Evolutionary conservation across 352 stramenopile species (phyloP).

Genomic region (Phytophthora hybrid): DNA sequence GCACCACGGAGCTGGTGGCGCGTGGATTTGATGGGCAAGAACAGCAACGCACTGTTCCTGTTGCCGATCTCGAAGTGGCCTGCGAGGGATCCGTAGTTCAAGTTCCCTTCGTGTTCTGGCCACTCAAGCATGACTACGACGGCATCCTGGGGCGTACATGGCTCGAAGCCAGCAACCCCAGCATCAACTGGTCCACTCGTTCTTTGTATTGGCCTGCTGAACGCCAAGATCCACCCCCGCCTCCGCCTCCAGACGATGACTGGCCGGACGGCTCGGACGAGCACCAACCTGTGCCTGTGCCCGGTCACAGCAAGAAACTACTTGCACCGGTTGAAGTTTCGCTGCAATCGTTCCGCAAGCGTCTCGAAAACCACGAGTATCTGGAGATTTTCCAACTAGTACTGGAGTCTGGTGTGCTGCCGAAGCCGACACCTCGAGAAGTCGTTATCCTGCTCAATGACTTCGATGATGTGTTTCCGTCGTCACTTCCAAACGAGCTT

Average conservation of each 20-base stretch:
- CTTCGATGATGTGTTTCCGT: slow-evolving; percentile 12
- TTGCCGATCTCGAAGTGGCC: neutral
- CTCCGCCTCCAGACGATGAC: too few species aligned
- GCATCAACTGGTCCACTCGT: neutral
- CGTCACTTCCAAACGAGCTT: slow-evolving; percentile 6
- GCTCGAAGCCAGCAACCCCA: neutral
- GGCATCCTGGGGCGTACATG: neutral
- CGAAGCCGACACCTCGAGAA: neutral
- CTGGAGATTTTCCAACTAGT: neutral
- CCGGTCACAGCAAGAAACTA: too few species aligned
- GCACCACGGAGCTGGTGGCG: too few species aligned
- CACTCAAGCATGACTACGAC: neutral
- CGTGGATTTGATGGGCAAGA: neutral
- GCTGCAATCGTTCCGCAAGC: too few species aligned
- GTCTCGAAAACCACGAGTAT: too few species aligned
- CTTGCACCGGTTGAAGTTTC: too few species aligned
- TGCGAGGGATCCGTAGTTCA: too few species aligned
- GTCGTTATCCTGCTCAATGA: slow-evolving; percentile 3
- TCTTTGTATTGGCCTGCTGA: neutral
- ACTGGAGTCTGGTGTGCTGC: neutral
- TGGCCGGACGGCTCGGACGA: too few species aligned
- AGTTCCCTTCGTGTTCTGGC: neutral
- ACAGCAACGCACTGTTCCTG: neutral
- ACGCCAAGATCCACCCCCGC: too few species aligned
- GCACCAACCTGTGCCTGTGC: too few species aligned